A percentile compares a stretch with the other conserved stretches of the same genome.
phyloP scores from a whole-genome alignment of 2,329 filamentous ascomycete species.

The Pseudogymnoascus sp. region DNA sequence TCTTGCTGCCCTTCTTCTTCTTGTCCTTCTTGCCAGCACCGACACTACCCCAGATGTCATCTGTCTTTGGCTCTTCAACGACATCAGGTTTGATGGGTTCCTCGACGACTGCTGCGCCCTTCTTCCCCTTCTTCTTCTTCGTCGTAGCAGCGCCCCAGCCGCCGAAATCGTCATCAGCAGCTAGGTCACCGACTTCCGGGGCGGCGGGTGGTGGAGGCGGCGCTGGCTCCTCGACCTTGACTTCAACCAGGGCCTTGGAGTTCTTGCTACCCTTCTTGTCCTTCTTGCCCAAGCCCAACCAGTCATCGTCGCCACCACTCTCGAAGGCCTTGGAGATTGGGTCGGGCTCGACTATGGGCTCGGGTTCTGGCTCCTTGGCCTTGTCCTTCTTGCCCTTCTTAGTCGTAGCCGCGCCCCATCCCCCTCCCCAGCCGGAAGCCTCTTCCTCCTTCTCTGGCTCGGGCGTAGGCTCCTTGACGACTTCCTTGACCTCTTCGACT shows the following conservation, averaged over 20 bases:
- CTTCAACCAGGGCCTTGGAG: constrained; percentile 28
- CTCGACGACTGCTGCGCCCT: constrained; percentile 18
- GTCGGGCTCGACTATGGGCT: constrained; percentile 15
- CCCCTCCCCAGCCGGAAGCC: constrained; percentile 18
- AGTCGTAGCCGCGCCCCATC: constrained; percentile 22
- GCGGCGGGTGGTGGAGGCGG: constrained; percentile 32
- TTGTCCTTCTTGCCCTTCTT: constrained; percentile 33
- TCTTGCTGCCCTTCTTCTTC: constrained; percentile 46
- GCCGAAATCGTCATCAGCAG: constrained; percentile 25
- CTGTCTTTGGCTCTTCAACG: constrained; percentile 42
- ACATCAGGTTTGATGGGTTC: constrained; percentile 37
- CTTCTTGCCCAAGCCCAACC: constrained; percentile 40
- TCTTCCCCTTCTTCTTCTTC: constrained; percentile 23
- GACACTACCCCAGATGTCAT: constrained; percentile 28
- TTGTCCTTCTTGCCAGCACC: constrained; percentile 32
- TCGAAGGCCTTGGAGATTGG: constrained; percentile 22
- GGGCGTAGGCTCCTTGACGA: constrained; percentile 14
- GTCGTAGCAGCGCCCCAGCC: constrained; percentile 21
- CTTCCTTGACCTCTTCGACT: constrained; percentile 16
- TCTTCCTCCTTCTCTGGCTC: constrained; percentile 19
- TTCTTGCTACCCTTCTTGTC: constrained; percentile 33
- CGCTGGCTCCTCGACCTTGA: constrained; percentile 26
- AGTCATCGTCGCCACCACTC: constrained; percentile 30
- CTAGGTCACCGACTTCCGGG: constrained; percentile 26
- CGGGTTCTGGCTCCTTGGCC: constrained; percentile 29